Conservation (phyloP, 495 filamentous ascomycete species). For the Penicillium bialowiezense region DNA sequence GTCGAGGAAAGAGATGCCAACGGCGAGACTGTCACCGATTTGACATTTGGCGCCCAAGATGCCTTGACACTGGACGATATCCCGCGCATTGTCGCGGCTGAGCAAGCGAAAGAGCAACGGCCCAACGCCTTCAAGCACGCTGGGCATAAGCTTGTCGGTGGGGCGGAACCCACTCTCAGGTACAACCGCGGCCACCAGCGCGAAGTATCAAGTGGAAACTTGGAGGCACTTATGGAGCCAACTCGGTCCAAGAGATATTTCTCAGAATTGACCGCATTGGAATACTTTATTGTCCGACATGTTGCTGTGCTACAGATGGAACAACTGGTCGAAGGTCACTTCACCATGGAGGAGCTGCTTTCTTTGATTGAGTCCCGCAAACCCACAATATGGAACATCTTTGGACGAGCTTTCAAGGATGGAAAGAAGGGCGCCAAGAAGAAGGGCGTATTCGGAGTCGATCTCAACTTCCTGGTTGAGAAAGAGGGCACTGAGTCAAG, state of each 20-base stretch:
- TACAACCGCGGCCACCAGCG: constrained; percentile 76
- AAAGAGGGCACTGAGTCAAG: constrained; percentile 93
- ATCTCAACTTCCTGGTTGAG: constrained; percentile 79
- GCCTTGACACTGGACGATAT: constrained; percentile 94
- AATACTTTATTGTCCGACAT: constrained; percentile 96
- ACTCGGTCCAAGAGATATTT: constrained; percentile 76
- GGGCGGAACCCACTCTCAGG: constrained; percentile 60
- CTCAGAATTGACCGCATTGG: constrained; percentile 90
- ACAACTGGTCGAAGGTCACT: constrained; percentile 83
- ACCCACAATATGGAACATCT: constrained; percentile 94
- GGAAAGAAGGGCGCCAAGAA: constrained; percentile 76
- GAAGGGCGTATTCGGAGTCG: constrained; percentile 90
- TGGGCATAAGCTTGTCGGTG: constrained; percentile 66
- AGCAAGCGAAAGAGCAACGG: constrained; percentile 89
- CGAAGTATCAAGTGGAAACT: constrained; percentile 65
- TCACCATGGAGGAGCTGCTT: constrained; percentile 91
- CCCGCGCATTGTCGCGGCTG: constrained; percentile 91
- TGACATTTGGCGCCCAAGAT: constrained; percentile 87
- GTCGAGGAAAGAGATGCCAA: constrained; percentile 80
- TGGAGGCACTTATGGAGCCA: constrained; percentile 36
- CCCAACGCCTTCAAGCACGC: constrained; percentile 78
- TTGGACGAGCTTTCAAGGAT: constrained; percentile 93
- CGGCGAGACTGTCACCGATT: constrained; percentile 67
- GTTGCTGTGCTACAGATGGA: constrained; percentile 95
- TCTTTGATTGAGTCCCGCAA: constrained; percentile 91